These are phyloP conservation scores for Carpinus viminea DNA, from an alignment of 306 rosid genomes.

Conservation along the genomic window DNA sequence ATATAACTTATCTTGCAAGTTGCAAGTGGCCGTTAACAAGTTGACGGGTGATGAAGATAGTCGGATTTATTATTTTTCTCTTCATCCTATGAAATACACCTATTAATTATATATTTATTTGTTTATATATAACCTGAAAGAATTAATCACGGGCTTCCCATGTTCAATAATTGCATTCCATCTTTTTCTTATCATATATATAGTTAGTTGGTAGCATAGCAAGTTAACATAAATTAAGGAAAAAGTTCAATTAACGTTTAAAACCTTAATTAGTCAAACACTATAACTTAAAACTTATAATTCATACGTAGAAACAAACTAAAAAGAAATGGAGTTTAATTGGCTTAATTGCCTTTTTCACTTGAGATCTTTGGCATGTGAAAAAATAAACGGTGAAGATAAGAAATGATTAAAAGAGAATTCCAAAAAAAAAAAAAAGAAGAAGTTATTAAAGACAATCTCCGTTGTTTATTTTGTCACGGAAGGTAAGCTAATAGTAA, in stretches of 20 bases:
- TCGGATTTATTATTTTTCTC: neutral
- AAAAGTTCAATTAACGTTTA: neutral
- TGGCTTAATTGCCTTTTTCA: too few species aligned
- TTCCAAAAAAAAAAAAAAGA: too few species aligned
- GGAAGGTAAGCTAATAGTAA: too few species aligned
- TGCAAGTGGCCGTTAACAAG: neutral
- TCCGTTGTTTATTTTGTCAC: too few species aligned
- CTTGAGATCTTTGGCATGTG: too few species aligned
- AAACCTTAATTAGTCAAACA: neutral
- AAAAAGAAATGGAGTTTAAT: too few species aligned
- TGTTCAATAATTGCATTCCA: neutral
- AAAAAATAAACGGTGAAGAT: too few species aligned
- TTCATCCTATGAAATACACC: neutral
- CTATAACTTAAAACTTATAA: too few species aligned
- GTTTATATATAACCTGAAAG: too few species aligned
- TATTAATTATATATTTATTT: neutral
- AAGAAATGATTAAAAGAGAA: too few species aligned
- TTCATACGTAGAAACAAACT: too few species aligned
- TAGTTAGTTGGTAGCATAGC: neutral
- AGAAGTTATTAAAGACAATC: too few species aligned
- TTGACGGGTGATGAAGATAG: constrained; percentile 2
- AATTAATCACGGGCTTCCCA: neutral
- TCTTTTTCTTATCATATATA: neutral
- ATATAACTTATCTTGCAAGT: neutral
- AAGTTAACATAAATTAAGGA: neutral